Conservation (phyloP, 371 early-diverging fungal genomes). For the Lichtheimia ramosa region DNA sequence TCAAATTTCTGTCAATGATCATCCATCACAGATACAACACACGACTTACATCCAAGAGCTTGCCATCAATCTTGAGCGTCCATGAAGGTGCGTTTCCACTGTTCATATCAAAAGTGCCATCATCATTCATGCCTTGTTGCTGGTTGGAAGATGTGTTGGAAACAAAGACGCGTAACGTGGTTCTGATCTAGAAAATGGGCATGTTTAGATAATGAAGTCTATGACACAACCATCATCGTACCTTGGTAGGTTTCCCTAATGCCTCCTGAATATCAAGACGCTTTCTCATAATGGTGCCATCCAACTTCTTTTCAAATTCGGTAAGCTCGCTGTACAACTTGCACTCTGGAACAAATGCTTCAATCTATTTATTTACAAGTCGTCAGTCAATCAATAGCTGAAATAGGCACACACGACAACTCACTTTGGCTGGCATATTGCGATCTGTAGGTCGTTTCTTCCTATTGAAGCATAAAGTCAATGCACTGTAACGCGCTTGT, state of each 20-base stretch:
- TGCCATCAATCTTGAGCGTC: slow-evolving; percentile 92
- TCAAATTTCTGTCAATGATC: too few species aligned
- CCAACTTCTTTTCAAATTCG: slow-evolving; percentile 86
- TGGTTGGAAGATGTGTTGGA: slow-evolving; percentile 86
- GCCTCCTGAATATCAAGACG: slow-evolving; percentile 88
- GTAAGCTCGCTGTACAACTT: slow-evolving; percentile 81
- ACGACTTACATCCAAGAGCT: slow-evolving; percentile 68
- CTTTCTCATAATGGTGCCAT: slow-evolving; percentile 88
- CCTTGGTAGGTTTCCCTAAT: slow-evolving; percentile 72
- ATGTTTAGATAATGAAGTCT: too few species aligned
- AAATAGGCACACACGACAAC: background rate
- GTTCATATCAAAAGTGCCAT: slow-evolving; percentile 50
- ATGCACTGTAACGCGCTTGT: background rate
- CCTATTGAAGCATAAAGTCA: slow-evolving; percentile 21
- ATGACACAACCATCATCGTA: slow-evolving; percentile 17
- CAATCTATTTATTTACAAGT: slow-evolving; percentile 50
- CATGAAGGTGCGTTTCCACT: slow-evolving; percentile 75
- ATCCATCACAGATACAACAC: background rate
- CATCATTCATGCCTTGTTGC: slow-evolving; percentile 42
- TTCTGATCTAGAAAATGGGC: slow-evolving; percentile 56
- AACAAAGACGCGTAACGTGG: slow-evolving; percentile 86
- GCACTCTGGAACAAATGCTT: slow-evolving; percentile 90
- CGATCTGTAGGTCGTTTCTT: slow-evolving; percentile 64
- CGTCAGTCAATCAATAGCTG: background rate
- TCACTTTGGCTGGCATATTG: slow-evolving; percentile 57